These are phyloP conservation scores for Stentor coeruleus DNA, from an alignment of 73 alveolate species.

Conservation along the genomic window DNA sequence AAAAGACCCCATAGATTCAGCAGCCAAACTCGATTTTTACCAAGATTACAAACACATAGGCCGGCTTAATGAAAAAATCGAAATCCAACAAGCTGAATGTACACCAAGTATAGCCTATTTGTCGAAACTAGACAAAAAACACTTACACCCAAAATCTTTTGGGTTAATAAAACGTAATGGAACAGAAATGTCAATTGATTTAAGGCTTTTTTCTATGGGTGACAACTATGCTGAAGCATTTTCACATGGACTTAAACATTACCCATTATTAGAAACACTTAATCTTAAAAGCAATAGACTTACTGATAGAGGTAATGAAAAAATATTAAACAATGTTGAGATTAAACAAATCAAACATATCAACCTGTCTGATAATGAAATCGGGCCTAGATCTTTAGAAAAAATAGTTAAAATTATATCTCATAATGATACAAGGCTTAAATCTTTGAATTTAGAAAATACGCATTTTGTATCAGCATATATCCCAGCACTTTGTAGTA, in stretches of 20 bases:
- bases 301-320: not conserved
- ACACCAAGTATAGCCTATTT: conserved; percentile 13
- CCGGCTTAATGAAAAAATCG: not conserved
- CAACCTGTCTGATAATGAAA: not conserved
- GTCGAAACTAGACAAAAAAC: not conserved
- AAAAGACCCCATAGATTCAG: not conserved
- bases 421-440: not conserved
- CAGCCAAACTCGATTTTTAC: not conserved
- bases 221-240: conserved; percentile 28
- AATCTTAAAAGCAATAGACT: conserved; percentile 24
- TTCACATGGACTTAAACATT: conserved; percentile 1
- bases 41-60: not conserved
- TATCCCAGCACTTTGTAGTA: not conserved
- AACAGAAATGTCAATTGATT: not conserved
- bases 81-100: not conserved
- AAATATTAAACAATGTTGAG: not conserved
- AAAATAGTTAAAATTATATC: not conserved
- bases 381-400: not conserved
- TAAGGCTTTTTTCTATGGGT: conserved; percentile 14
- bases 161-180: not conserved
- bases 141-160: not conserved
- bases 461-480: not conserved
- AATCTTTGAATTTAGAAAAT: not conserved
- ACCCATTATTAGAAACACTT: not conserved
- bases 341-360: not conserved